These are phyloP conservation scores for Dysphania ambrosioides DNA, from an alignment of 148 eudicot species.

Conservation along the genomic window DNA sequence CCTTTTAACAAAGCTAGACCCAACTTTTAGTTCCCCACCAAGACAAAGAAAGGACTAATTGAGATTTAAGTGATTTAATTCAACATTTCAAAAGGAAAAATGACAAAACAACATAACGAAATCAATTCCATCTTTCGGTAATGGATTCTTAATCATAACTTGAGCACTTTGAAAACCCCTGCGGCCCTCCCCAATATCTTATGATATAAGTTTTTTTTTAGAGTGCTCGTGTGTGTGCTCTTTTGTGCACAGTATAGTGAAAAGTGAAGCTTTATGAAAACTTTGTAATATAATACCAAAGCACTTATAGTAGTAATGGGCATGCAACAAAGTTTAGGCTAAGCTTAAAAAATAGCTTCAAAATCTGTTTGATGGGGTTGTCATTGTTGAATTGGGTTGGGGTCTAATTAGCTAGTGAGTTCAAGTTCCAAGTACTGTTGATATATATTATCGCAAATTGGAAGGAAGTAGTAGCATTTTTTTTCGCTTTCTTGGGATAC, in stretches of 20 bases:
- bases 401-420: slow-evolving; percentile 34
- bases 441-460: slow-evolving; percentile 28
- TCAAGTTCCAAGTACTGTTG: slow-evolving; percentile 46
- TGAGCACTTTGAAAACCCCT: slow-evolving; percentile 27
- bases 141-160: slow-evolving; percentile 31
- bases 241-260: slow-evolving; percentile 21
- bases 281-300: slow-evolving; percentile 23
- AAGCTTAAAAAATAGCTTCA: slow-evolving; percentile 6
- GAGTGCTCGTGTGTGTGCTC: slow-evolving; percentile 28
- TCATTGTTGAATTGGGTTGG: slow-evolving; percentile 21
- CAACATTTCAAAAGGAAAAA: background rate
- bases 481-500: slow-evolving; percentile 65
- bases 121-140: slow-evolving; percentile 14
- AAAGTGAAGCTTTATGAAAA: slow-evolving; percentile 17
- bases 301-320: slow-evolving; percentile 30
- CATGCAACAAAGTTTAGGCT: slow-evolving; percentile 16
- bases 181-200: slow-evolving; percentile 25
- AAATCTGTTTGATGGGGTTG: slow-evolving; percentile 21
- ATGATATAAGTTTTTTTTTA: slow-evolving; percentile 25
- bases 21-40: slow-evolving; percentile 30
- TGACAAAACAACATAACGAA: slow-evolving; percentile 14
- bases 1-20: slow-evolving; percentile 26
- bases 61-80: slow-evolving; percentile 7
- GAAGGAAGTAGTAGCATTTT: slow-evolving; percentile 1
- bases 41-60: slow-evolving; percentile 7